Evolutionary conservation across 495 filamentous ascomycete species (phyloP).

Genomic region (Lasiosphaeria ovina): DNA sequence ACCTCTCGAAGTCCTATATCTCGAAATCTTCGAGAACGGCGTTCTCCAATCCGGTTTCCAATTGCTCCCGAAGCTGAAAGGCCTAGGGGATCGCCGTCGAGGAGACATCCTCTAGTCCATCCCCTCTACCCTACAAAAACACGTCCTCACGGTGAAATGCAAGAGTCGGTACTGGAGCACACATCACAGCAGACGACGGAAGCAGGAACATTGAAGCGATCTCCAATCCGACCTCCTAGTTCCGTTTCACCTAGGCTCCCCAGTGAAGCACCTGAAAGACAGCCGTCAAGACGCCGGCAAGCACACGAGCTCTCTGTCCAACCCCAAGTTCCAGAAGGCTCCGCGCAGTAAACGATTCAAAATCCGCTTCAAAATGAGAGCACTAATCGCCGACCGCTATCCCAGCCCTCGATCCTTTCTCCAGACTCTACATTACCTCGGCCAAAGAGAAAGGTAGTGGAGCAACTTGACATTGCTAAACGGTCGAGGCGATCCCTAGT

Average conservation of each 20-base stretch:
- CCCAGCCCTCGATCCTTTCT: constrained; percentile 5
- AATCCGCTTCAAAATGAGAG: constrained; percentile 5
- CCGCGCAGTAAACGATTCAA: constrained; percentile 2
- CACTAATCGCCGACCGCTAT: constrained; percentile 6
- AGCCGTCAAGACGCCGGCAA: constrained; percentile 1
- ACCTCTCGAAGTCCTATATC: constrained; percentile 6
- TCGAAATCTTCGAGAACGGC: constrained; percentile 2
- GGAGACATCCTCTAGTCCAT: constrained; percentile 4
- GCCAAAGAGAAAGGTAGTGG: constrained; percentile 5
- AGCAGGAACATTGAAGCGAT: constrained; percentile 6
- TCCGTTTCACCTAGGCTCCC: neutral
- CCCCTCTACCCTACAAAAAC: constrained; percentile 2
- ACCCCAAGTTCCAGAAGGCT: constrained; percentile 5
- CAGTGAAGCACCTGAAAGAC: constrained; percentile 2
- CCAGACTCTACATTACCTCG: constrained; percentile 6
- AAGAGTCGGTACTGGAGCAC: constrained; percentile 1
- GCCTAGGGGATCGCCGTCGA: neutral
- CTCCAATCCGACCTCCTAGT: constrained; percentile 5
- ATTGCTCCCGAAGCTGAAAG: constrained; percentile 2
- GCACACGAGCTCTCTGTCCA: neutral
- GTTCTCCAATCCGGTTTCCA: constrained; percentile 1
- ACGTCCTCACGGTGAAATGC: neutral
- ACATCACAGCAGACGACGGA: constrained; percentile 4
- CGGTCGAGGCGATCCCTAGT: constrained; percentile 5
- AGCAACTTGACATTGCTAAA: constrained; percentile 5